Base-by-base conservation (phyloP, 2,329 filamentous ascomycete genomes). In the Phialophora tarda region DNA sequence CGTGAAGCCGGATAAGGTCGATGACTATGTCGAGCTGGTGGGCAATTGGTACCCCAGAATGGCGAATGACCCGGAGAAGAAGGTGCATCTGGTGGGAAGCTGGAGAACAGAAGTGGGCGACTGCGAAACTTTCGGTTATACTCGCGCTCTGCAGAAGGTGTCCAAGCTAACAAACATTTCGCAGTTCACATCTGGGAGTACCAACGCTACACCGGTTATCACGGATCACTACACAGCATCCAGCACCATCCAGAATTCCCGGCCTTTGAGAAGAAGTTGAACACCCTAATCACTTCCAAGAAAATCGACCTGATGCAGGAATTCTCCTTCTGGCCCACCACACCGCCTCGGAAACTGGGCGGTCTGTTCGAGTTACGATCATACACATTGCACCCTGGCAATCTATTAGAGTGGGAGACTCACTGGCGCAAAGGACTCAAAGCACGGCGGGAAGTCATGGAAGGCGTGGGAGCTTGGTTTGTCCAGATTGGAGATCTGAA, bases 121-220 rank as follows among this genome's bases (percentile, higher is more conserved):
- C 74, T 96, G 92, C 77, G 93, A 99, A 76, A 97, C 93, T 0
- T 99, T 99, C 81, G 88, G 93, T 97, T 97, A 86, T 68, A 87
- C 78, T 55, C 34, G 23, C 44, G 23, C 66, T 21, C 30, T n/a
- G 21, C 4, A 28, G 23, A 47, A 47, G 58, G 32, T 47, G n/a
- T 62, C 73, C 6, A 70, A 59, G 71, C 77, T 80, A 75, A 79
- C 62, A 21, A 8, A n/a, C 58, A 21, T 47, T n/a, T 57, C 34
- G 60, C 74, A 98, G 95, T 99, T 59, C 95, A 99, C 78, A 99
- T 99, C 75, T 99, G 95, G 95, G 95, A 99, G 80, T 99, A 99
- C 79, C 93, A 98, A 80, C 90, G 93, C 74, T 99, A 98, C 81
- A 86, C 93, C 73, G 95, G 95, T 68, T 98, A 98, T 80, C 95